phyloP scores from a whole-genome alignment of 257 asterid species.

The Gentiana dahurica region DNA sequence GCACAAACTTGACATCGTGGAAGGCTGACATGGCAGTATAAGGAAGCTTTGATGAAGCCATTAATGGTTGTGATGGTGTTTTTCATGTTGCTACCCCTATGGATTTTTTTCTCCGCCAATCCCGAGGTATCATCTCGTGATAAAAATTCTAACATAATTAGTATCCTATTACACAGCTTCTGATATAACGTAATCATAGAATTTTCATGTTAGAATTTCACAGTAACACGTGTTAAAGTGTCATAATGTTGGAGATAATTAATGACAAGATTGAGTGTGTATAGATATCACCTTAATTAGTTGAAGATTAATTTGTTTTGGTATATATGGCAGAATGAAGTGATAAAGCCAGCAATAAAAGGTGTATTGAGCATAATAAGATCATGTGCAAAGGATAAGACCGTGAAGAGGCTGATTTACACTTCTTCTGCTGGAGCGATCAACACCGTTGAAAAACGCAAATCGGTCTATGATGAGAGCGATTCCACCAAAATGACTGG shows the following conservation, averaged over 20 bases:
- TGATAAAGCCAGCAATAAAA: constrained; percentile 72
- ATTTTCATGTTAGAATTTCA: too few species aligned
- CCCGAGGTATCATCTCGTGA: constrained; percentile 49
- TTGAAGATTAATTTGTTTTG: too few species aligned
- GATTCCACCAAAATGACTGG: constrained; percentile 82
- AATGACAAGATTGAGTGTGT: too few species aligned
- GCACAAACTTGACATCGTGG: constrained; percentile 53
- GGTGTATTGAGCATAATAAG: constrained; percentile 63
- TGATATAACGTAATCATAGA: too few species aligned
- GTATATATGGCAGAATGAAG: constrained; percentile 45
- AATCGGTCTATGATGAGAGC: constrained; percentile 55
- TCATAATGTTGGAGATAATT: too few species aligned
- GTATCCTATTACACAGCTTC: too few species aligned
- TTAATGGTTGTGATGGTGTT: constrained; percentile 70
- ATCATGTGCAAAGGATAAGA: constrained; percentile 73
- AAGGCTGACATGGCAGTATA: constrained; percentile 60
- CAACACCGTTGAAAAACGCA: constrained; percentile 49
- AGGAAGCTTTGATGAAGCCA: constrained; percentile 84
- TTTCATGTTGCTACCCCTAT: constrained; percentile 94
- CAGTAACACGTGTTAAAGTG: too few species aligned
- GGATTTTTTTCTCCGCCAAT: constrained; percentile 74
- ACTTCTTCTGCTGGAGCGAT: constrained; percentile 89
- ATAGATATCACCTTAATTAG: too few species aligned
- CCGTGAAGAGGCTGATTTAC: constrained; percentile 66
- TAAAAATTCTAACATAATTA: too few species aligned